Evolutionary conservation across 2,329 filamentous ascomycete species (phyloP), one percentile per base, ranked within the genome.

Genomic region (Aureobasidium melanogenum): DNA sequence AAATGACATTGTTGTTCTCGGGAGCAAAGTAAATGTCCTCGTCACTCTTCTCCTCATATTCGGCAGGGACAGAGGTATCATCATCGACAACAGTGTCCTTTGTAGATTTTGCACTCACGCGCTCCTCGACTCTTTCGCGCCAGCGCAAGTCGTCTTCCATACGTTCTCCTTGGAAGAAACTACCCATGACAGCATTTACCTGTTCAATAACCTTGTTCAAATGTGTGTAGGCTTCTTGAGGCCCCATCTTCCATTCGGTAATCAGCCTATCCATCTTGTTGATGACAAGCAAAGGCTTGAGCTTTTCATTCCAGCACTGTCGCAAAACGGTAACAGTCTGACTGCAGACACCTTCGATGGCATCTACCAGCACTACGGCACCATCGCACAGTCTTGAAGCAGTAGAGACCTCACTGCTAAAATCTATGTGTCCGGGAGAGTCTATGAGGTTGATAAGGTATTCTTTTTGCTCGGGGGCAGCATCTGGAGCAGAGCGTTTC

Each of bases 141-240:
- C 94, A 99, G 73, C 94, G 89, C 63, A 97, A 80, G 71, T 99
- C 93, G 67, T 97, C 93, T 73, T 97, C 94, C 94, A 99, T 99
- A 55, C 94, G 86, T 75, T 99, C 94, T 58, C 94, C 94, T 68
- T 97, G 91, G 72, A 96, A 97, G 74, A 99, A 99, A 72, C 91
- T 96, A 66, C 94, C 94, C 66, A 99, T 87, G 7, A 99, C 91
- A 43, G 94, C 94, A 72, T 99, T 99, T 52, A 99, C 91, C 72
- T 97, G 94, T 72, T 97, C 94, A 8, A 99, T 76, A 3, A 97
- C 81, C 72, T 92, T 94, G 73, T 82, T 91, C 15, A 99, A 76
- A 75, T 99, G 94, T 26, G 86, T 85, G 70, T 95, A 95, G 38
- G 94, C 94, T 73, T 99, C 94, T 17, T 77, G 80, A 0, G 94